Conservation (phyloP, 2,329 filamentous ascomycete species). For the Thelonectria olida region DNA sequence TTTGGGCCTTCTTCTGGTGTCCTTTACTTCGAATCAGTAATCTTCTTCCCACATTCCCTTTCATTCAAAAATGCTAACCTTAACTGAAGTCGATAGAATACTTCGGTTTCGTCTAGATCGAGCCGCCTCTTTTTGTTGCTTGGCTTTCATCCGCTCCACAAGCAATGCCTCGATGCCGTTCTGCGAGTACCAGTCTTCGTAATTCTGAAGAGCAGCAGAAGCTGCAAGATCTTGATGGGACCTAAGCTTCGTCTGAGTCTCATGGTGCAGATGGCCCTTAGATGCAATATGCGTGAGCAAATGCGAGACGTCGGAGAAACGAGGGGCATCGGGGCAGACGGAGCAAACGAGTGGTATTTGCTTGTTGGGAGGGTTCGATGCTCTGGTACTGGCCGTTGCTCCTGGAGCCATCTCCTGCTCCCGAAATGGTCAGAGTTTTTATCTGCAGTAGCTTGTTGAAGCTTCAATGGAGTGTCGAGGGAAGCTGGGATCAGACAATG, state of each 20-base stretch:
- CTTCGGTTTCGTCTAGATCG: constrained; percentile 58
- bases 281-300: constrained; percentile 91
- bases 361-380: constrained; percentile 36
- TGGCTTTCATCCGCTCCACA: constrained; percentile 79
- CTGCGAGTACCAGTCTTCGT: constrained; percentile 80
- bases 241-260: constrained; percentile 82
- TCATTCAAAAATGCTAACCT: constrained; percentile 26
- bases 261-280: constrained; percentile 87
- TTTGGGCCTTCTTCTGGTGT: constrained; percentile 44
- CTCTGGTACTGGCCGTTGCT: constrained; percentile 29
- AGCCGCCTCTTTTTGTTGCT: constrained; percentile 72
- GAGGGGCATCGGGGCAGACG: constrained; percentile 82
- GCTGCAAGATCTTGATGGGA: constrained; percentile 74
- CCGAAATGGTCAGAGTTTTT: constrained; percentile 29
- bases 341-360: constrained; percentile 79
- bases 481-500: constrained; percentile 4
- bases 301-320: constrained; percentile 91
- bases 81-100: constrained; percentile 28
- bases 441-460: neutral
- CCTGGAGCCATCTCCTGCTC: constrained; percentile 51
- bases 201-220: constrained; percentile 69
- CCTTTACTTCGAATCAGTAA: constrained; percentile 25
- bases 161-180: constrained; percentile 78
- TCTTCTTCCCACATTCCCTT: neutral
- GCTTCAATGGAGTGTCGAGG: neutral